Evolutionary conservation across 805 yeast species (phyloP), one percentile per base, ranked within the genome.

Genomic region (Maudiozyma bulderi): DNA sequence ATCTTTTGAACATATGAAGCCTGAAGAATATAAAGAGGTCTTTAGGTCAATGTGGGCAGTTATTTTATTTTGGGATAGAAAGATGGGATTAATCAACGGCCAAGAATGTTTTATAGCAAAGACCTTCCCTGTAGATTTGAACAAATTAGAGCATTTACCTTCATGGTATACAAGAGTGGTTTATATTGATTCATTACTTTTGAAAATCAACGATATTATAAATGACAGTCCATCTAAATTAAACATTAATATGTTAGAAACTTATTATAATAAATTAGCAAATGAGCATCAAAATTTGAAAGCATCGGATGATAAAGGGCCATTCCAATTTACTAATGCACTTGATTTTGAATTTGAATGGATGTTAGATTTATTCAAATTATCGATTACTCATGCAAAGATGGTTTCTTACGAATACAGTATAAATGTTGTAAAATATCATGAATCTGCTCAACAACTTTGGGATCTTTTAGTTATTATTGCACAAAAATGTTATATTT

Each of bases 61-160:
- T 40, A 57, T 61, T 6, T 33, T 64, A 15, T 54, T 46, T 47
- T 63, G 65, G 66, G 68, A 64, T 45, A 57, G 68, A 38, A 64
- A 64, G 31, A 47, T 59, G 53, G 50, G 57, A 9, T 45, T 64
- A 7, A 47, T 60, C 8, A 62, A 55, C 40, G 68, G 68, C 10
- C 60, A 56, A 44, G 66, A 61, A 45, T 60, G 64, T 47, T 46
- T 53, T 10, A 52, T 60, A 13, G 57, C 56, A 8, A 62, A 59
- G 44, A 50, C 66, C 3, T 57, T 54, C 41, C 50, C 47, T 8
- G 51, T 49, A 15, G 43, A 46, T 29, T 39, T 45, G 15, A 40
- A 33, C 10, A 44, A 44, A 28, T 46, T 42, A 9, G 40, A 46
- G 32, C 14, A 42, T 33, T 7, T 15, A 10, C 29, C 46, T 3